Evolutionary conservation across 352 stramenopile species (phyloP).

Genomic region (Globisporangium yorkense): DNA sequence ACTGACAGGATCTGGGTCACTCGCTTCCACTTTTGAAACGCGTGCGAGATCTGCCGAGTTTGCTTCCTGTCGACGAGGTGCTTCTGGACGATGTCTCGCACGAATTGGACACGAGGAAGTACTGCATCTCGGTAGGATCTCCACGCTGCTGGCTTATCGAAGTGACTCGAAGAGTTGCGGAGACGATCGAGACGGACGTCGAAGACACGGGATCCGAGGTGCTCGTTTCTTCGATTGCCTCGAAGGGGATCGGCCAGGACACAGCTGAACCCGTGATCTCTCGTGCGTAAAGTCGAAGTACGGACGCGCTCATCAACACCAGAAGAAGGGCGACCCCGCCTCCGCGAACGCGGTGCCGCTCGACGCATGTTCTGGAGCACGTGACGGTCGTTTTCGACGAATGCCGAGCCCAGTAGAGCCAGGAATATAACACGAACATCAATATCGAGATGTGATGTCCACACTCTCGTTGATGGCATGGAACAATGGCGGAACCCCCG

Average conservation of each 20-base stretch:
- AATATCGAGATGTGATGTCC: too few species aligned
- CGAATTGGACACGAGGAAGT: neutral
- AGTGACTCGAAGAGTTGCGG: neutral
- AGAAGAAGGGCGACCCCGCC: too few species aligned
- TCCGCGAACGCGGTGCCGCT: neutral
- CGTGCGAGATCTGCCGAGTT: neutral
- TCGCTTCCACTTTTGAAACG: neutral
- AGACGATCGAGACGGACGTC: too few species aligned
- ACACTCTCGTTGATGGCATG: constrained; percentile 1
- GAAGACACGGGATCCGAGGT: neutral
- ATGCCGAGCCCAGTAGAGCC: too few species aligned
- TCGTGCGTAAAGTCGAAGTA: neutral
- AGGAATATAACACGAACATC: neutral
- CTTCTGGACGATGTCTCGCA: constrained; percentile 1
- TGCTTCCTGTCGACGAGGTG: neutral
- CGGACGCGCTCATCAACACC: too few species aligned
- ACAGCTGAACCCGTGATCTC: neutral
- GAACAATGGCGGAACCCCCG: constrained; percentile 4
- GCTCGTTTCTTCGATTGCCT: neutral
- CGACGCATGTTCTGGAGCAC: too few species aligned
- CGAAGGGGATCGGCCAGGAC: neutral
- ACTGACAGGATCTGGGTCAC: neutral
- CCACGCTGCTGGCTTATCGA: neutral
- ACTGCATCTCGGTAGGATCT: neutral
- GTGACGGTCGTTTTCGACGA: too few species aligned